Evolutionary conservation across 202 grass and related monocot species (phyloP).

Genomic region (Hordeum pubiflorum): DNA sequence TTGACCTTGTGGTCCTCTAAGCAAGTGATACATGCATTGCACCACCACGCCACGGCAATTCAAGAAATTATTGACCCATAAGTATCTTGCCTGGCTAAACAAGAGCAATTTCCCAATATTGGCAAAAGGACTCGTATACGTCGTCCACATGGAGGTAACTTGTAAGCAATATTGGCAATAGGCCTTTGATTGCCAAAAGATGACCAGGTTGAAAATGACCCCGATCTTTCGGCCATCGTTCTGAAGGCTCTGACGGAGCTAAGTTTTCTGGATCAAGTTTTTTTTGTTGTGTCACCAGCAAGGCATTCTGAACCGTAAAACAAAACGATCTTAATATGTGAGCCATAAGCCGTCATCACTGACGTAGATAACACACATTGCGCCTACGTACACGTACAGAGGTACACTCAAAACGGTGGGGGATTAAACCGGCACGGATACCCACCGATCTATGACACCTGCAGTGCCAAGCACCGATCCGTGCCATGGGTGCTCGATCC

Average conservation of each 20-base stretch:
- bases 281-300: no score
- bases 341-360: background rate
- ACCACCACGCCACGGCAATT: background rate
- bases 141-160: background rate
- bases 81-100: background rate
- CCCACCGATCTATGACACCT: no score
- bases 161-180: background rate
- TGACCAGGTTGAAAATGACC: no score
- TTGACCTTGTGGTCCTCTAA: background rate
- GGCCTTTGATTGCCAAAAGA: no score
- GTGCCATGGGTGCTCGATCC: background rate
- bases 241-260: no score
- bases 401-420: background rate
- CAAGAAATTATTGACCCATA: background rate
- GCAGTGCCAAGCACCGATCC: background rate
- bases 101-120: background rate
- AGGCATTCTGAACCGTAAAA: no score
- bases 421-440: background rate
- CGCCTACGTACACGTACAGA: background rate
- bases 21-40: background rate
- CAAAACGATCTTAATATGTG: background rate
- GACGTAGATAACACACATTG: background rate
- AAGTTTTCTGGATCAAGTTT: no score
- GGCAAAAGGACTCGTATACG: background rate
- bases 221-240: no score